Evolutionary conservation across 2,329 filamentous ascomycete genomes (phyloP).

Genomic region (Colletotrichum melonis): DNA sequence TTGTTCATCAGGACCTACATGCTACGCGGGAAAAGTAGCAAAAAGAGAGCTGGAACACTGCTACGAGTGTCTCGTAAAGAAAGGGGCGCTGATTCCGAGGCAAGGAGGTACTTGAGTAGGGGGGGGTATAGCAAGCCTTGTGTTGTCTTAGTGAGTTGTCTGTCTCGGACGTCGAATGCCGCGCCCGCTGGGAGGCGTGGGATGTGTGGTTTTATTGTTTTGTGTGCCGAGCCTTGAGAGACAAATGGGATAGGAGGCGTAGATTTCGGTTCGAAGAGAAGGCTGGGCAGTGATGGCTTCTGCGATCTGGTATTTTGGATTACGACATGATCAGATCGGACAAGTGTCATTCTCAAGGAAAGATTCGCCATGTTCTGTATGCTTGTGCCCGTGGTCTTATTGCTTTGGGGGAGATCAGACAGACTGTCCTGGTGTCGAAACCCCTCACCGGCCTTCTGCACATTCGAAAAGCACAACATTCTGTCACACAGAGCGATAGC

Average conservation of each 20-base stretch:
- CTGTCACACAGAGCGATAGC: background rate
- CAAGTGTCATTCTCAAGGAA: background rate
- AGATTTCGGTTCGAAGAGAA: background rate
- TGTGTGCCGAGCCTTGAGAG: background rate
- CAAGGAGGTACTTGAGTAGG: background rate
- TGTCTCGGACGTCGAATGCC: conserved; percentile 4
- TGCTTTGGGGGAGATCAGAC: background rate
- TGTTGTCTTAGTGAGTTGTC: conserved; percentile 1
- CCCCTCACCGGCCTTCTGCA: background rate
- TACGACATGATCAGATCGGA: background rate
- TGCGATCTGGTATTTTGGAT: background rate
- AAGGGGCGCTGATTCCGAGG: background rate
- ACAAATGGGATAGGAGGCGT: background rate
- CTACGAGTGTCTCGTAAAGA: background rate
- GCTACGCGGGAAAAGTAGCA: background rate
- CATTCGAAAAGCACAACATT: background rate
- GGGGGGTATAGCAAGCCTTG: background rate
- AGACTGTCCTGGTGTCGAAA: background rate
- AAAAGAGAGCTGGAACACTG: background rate
- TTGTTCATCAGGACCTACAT: background rate
- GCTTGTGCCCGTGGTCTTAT: background rate
- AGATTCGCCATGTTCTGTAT: background rate
- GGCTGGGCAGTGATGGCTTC: background rate
- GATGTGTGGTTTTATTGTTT: background rate
- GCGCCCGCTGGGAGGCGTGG: background rate